These are phyloP conservation scores for Aspergillus eucalypticola DNA, from an alignment of 2,329 filamentous ascomycete genomes.

Conservation along the genomic window DNA sequence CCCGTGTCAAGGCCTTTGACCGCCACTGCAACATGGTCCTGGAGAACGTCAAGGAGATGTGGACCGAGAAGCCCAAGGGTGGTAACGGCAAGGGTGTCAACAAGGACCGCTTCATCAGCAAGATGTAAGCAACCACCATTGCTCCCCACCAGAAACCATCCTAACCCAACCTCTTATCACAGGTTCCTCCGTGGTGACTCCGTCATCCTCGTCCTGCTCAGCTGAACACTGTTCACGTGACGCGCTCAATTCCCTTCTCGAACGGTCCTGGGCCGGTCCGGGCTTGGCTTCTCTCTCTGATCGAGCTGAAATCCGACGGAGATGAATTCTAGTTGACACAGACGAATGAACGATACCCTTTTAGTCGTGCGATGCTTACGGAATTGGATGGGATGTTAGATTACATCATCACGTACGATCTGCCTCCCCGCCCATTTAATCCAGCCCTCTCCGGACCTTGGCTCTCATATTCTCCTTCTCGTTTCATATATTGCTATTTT, in stretches of 20 bases:
- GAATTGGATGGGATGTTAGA: background rate
- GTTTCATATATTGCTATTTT: background rate
- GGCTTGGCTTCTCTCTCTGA: background rate
- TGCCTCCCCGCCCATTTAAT: too few relatives aligned
- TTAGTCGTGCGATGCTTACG: constrained; percentile 5
- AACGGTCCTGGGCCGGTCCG: constrained; percentile 2
- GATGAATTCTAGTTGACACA: constrained; percentile 25
- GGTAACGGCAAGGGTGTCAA: constrained; percentile 94
- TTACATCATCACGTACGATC: background rate
- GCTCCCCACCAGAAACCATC: background rate
- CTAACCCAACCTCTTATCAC: constrained; percentile 2
- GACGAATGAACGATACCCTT: constrained; percentile 30
- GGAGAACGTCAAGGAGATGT: constrained; percentile 99
- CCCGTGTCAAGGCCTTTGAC: constrained; percentile 97
- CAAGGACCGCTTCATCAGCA: constrained; percentile 97
- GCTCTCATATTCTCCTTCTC: background rate
- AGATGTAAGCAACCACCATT: constrained; percentile 65
- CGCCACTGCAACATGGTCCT: constrained; percentile 99
- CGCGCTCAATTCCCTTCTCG: constrained; percentile 8
- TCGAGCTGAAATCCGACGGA: constrained; percentile 13
- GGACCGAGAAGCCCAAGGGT: constrained; percentile 89
- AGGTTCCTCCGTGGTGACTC: constrained; percentile 87
- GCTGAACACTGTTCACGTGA: constrained; percentile 52
- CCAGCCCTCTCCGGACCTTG: background rate
- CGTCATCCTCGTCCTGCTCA: constrained; percentile 82